A percentile compares a stretch with the other conserved stretches of the same genome.
These are phyloP conservation scores for Blastobotrys robertii DNA, from an alignment of 805 yeast species.

Conservation along the genomic window DNA sequence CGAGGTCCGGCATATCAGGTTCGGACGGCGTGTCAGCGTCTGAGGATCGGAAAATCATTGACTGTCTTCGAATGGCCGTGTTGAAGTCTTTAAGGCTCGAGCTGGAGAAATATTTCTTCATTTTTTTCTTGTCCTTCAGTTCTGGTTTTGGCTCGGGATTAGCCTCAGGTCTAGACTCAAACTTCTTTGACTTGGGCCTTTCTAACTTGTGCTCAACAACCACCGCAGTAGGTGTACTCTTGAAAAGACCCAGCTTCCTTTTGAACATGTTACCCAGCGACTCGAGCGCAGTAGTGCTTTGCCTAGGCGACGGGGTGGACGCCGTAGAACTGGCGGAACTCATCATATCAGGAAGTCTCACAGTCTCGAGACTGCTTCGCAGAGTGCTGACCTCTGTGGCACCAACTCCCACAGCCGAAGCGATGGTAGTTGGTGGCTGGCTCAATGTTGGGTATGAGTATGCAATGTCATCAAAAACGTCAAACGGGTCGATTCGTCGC, in stretches of 20 bases:
- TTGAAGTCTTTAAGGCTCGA: background rate
- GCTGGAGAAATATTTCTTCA: background rate
- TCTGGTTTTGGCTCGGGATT: background rate
- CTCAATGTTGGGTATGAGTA: conserved; percentile 17
- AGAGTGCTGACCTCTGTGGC: conserved; percentile 1
- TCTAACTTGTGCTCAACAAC: conserved; percentile 1
- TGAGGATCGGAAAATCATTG: no score
- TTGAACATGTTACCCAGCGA: background rate
- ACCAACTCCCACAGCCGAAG: conserved; percentile 7
- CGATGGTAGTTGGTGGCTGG: conserved; percentile 8
- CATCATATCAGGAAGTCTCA: background rate
- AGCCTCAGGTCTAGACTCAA: no score
- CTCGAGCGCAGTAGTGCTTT: background rate
- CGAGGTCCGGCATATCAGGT: no score
- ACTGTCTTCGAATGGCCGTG: background rate
- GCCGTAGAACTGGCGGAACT: no score
- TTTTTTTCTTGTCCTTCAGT: no score
- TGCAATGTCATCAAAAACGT: conserved; percentile 30
- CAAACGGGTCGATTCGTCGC: conserved; percentile 25
- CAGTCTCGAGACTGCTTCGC: conserved; percentile 3
- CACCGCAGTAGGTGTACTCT: background rate
- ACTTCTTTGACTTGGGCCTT: no score
- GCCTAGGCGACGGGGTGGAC: no score
- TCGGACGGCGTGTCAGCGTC: no score
- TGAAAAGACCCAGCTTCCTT: conserved; percentile 3